Percentiles rank a stretch among this genome's conserved stretches.
These are phyloP conservation scores for Ogataea degrootiae DNA, from an alignment of 805 yeast genomes.

Conservation along the genomic window DNA sequence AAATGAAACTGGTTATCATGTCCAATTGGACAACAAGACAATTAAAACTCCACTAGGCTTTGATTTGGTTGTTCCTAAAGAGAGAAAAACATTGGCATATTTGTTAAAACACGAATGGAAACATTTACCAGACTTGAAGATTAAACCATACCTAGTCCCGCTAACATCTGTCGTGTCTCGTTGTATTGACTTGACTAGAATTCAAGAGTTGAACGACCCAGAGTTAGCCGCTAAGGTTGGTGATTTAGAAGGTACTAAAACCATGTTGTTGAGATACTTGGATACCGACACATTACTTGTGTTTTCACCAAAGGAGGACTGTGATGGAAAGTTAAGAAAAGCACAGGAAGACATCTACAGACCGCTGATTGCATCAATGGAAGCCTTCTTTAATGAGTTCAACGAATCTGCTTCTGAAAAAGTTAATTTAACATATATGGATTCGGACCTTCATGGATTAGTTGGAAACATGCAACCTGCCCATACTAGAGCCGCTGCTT, in stretches of 20 bases:
- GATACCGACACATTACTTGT: constrained; percentile 94
- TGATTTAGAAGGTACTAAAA: constrained; percentile 49
- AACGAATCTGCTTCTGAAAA: constrained; percentile 24
- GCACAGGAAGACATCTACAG: constrained; percentile 76
- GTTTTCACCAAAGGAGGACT: constrained; percentile 75
- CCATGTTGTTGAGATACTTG: constrained; percentile 68
- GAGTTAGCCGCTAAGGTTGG: constrained; percentile 61
- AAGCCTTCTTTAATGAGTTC: constrained; percentile 46
- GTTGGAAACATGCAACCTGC: constrained; percentile 72
- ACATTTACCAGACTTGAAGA: constrained; percentile 55
- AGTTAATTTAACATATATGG: constrained; percentile 53
- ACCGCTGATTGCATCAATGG: constrained; percentile 69
- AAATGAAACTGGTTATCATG: constrained; percentile 35
- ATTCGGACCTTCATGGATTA: constrained; percentile 76
- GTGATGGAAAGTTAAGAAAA: constrained; percentile 72
- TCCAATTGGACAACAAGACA: constrained; percentile 71
- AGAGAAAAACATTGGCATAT: constrained; percentile 61
- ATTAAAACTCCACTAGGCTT: constrained; percentile 83
- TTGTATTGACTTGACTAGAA: constrained; percentile 66
- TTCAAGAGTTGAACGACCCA: constrained; percentile 35
- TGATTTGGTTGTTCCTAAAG: constrained; percentile 56
- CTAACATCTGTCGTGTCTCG: constrained; percentile 84
- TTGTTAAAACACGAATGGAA: constrained; percentile 87
- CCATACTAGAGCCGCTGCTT: constrained; percentile 56
- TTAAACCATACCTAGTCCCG: constrained; percentile 78